Evolutionary conservation across 176 grass and related monocot species (phyloP).

Genomic region (Oryza officinalis): DNA sequence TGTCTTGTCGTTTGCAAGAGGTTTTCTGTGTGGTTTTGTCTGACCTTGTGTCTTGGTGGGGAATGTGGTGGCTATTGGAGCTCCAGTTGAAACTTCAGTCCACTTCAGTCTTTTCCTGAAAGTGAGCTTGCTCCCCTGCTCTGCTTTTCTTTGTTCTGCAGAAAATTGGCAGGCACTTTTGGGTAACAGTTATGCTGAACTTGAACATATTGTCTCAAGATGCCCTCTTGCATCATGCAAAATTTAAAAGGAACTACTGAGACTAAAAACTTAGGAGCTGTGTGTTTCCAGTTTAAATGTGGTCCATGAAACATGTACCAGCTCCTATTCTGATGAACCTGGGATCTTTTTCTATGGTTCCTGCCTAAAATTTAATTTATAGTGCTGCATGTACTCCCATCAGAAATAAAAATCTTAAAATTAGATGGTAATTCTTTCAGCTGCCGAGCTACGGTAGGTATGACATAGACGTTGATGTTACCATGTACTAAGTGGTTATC

Average conservation of each 20-base stretch:
- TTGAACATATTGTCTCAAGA: conserved; percentile 38
- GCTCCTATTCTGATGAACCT: conserved; percentile 21
- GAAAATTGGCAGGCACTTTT: conserved; percentile 28
- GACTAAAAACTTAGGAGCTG: background rate
- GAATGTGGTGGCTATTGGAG: conserved; percentile 33
- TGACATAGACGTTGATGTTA: conserved; percentile 6
- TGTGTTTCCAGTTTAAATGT: background rate
- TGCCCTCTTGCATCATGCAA: conserved; percentile 33
- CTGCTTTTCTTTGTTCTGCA: conserved; percentile 21
- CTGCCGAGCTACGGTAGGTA: background rate
- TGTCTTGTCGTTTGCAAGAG: conserved; percentile 42
- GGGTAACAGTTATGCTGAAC: conserved; percentile 31
- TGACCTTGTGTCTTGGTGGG: conserved; percentile 37
- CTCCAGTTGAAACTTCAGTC: conserved; percentile 42
- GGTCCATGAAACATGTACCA: conserved; percentile 9
- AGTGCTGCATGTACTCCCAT: background rate
- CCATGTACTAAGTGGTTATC: conserved; percentile 2
- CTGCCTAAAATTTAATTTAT: background rate
- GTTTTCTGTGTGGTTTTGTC: conserved; percentile 33
- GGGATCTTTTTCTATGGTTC: background rate
- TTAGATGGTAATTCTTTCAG: conserved; percentile 15
- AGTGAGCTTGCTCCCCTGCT: conserved; percentile 39
- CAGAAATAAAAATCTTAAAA: background rate
- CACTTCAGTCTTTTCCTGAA: conserved; percentile 42
- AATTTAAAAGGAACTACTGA: conserved; percentile 9